Evolutionary conservation across 2,329 filamentous ascomycete species (phyloP), one percentile per base, ranked within the genome.

Genomic region (Botrytis paeoniae): DNA sequence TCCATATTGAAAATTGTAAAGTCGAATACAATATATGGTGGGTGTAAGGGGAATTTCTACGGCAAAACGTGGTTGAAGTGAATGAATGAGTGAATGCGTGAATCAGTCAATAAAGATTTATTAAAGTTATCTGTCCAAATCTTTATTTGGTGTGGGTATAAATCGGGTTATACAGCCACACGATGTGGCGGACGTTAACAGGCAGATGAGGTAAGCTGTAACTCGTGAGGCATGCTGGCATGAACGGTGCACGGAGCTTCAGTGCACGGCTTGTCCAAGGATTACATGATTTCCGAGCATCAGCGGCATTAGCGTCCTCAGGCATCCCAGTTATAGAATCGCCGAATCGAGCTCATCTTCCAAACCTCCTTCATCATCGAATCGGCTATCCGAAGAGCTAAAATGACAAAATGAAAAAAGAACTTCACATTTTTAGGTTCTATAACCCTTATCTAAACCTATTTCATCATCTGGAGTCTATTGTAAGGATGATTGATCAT

Each of bases 11-110:
- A 57, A 54, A 39, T 22, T 54, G 25, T 29, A 6, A 57, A 37
- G 25, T 29, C 16, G 37, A 41, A 41, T n/a, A 41, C 45, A 57
- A 32, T 29, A 68, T 20, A 16, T 68, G 16, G 35, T 29, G 48
- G 8, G 20, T 39, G 48, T 22, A 54, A 68, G 45, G 35, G 35
- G 14, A 9, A 39, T 12, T 16, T 16, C 12, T 66, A 37, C 10
- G 20, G 14, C 37, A 5, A 39, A n/a, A 29, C 14, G 32, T 66
- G 45, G n/a, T 39, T 20, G 32, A n/a, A 20, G 22, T 39, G 45
- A 54, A 32, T 78, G 76, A 61, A 63, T 20, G 35, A n/a, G 22
- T 39, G 59, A 62, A n/a, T n/a, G 14, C 14, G 51, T 57, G 51
- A 57, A 18, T 8, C 48, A 66, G 45, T 51, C 14, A 39, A 66